These are phyloP conservation scores for Phytophthora tubulina DNA, from an alignment of 352 stramenopile species.

Conservation along the genomic window DNA sequence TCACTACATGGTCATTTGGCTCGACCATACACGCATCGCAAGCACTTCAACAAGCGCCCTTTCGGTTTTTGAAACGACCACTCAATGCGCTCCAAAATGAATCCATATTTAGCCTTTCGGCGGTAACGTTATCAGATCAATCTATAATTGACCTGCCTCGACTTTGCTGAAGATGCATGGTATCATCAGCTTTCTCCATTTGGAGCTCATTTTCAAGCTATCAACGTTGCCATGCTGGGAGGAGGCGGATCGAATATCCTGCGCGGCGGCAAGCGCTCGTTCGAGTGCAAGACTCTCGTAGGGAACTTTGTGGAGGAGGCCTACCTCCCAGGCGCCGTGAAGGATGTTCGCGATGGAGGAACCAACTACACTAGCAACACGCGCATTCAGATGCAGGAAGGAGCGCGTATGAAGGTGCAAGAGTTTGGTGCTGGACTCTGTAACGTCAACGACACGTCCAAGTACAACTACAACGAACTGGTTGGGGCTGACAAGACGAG, in stretches of 20 bases:
- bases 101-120: conserved; percentile 17
- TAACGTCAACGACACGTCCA: conserved; percentile 53
- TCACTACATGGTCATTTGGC: too few species aligned
- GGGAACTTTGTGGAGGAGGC: conserved; percentile 87
- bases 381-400: conserved; percentile 65
- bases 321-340: conserved; percentile 66
- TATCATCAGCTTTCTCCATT: not conserved
- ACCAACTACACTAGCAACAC: conserved; percentile 67
- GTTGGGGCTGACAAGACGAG: conserved; percentile 72
- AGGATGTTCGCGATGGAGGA: conserved; percentile 51
- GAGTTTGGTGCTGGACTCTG: conserved; percentile 66
- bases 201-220: not conserved
- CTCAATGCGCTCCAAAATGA: conserved; percentile 7
- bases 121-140: not conserved
- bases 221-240: conserved; percentile 39
- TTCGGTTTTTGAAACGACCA: conserved; percentile 7
- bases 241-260: conserved; percentile 86
- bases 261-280: conserved; percentile 79
- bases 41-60: conserved; percentile 7
- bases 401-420: conserved; percentile 39
- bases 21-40: too few species aligned
- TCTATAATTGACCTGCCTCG: too few species aligned
- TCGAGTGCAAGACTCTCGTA: conserved; percentile 81
- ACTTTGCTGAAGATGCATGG: not conserved
- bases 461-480: conserved; percentile 77